Evolutionary conservation across 1,284 basidiomycete species (phyloP).

Genomic region (Sporisorium iseilematis-ciliati): DNA sequence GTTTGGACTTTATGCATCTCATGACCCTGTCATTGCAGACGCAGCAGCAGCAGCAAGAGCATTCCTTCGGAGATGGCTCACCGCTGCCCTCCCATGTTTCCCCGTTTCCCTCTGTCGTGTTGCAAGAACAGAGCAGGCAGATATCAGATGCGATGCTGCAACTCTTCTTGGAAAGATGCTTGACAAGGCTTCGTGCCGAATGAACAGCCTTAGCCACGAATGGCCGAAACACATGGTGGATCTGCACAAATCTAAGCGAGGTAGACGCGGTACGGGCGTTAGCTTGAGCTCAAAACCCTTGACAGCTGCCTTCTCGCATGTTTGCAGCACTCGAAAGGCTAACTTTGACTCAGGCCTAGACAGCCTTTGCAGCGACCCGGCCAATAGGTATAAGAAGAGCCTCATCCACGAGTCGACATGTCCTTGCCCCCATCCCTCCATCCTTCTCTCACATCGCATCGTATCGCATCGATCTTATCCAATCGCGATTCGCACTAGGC

Average conservation of each 20-base stretch:
- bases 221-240: conserved; percentile 3
- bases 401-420: neutral
- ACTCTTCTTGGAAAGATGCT: too few species aligned
- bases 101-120: neutral
- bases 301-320: neutral
- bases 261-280: neutral
- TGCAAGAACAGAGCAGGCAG: neutral
- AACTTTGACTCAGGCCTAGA: conserved; percentile 1
- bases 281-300: neutral
- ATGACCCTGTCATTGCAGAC: neutral
- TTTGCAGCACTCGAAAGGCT: neutral
- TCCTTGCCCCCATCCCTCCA: neutral
- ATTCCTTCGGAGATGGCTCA: neutral
- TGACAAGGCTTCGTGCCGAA: too few species aligned
- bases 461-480: neutral
- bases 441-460: neutral
- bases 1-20: neutral
- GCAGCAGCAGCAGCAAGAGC: neutral
- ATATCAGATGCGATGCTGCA: neutral
- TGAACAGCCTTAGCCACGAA: too few species aligned
- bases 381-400: conserved; percentile 10
- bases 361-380: neutral
- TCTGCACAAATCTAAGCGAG: conserved; percentile 2
- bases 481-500: too few species aligned
- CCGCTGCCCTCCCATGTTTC: neutral